Base-by-base conservation (phyloP, 2,329 filamentous ascomycete genomes). In the Stemphylium vesicarium region DNA sequence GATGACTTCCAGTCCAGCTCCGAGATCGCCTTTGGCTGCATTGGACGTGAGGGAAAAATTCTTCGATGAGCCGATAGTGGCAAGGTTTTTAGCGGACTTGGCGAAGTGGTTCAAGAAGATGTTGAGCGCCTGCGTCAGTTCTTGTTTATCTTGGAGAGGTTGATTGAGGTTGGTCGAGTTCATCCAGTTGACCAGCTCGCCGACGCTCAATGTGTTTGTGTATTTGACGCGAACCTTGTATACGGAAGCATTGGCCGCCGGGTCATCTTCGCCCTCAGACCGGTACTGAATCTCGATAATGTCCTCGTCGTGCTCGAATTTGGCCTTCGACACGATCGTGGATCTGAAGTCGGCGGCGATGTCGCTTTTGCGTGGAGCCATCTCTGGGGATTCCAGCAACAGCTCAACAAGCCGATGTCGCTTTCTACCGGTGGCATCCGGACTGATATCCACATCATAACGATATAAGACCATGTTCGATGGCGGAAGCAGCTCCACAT, bases 121-220 rank as follows among this genome's bases (percentile, higher is more conserved):
- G 61, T 87, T 87, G 47, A 87, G 67, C 1, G 82, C 78, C 52
- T 85, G 83, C 2, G 84, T 74, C 0, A 83, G 64, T 44, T 84
- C 80, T 0, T 74, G 72, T 60, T 81, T 81, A 10, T 75, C 70
- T 0, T 61, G 65, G 37, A 80, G 79, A 11, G 70, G 59, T 1
- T 68, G 70, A 13, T 68, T 64, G 1, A 74, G 61, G 33, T 75
- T 70, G 1, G 75, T 71, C 1, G 78, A 81, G 2, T 68, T 75
- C 31, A 85, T 65, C 50, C 80, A 82, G 8, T 80, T 69, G 2
- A 82, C 60, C n/a, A 85, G 67, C 2, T 81, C 71, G 12, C 41
- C 42, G 5, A 65, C 33, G 8, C 47, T 63, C 31, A 65, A 43
- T 13, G 52, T 56, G 22, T 53, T 62, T 2, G 55, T 63, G 29